Conservation (phyloP, 2,329 filamentous ascomycete species). For the Curvularia sp. region DNA sequence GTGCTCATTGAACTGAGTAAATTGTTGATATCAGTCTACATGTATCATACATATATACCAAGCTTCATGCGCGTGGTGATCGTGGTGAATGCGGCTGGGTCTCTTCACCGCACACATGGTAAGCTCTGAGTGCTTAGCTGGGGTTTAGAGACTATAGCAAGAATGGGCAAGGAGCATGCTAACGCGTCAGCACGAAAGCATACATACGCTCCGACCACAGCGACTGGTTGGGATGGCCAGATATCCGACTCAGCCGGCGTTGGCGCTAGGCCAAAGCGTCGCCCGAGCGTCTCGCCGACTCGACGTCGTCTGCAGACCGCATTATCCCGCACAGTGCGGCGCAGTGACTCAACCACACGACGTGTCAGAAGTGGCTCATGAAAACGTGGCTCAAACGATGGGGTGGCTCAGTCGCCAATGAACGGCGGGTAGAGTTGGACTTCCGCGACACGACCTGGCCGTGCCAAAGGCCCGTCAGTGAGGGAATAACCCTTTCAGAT, state of each 20-base stretch:
- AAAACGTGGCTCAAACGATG: conserved; percentile 11
- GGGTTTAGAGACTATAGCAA: background rate
- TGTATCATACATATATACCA: background rate
- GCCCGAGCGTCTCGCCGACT: conserved; percentile 4
- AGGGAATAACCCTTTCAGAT: conserved; percentile 2
- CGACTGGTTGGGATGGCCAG: background rate
- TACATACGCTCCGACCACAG: conserved; percentile 1
- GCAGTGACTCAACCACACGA: conserved; percentile 22
- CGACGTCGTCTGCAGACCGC: conserved; percentile 5
- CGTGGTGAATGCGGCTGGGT: background rate
- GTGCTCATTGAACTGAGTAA: background rate
- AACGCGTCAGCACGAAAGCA: background rate
- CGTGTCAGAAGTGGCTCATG: conserved; percentile 15
- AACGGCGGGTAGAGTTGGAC: background rate
- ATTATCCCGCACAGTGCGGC: conserved; percentile 14
- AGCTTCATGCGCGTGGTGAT: background rate
- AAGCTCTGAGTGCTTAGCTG: too few relatives aligned
- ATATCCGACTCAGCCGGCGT: conserved; percentile 2
- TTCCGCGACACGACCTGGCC: conserved; percentile 2
- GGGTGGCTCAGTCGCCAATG: conserved; percentile 21
- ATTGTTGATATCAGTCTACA: conserved; percentile 1
- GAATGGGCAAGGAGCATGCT: background rate
- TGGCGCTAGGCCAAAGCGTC: background rate
- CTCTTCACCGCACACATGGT: background rate
- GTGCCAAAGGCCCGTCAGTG: background rate